A percentile compares a stretch with the other conserved stretches of the same genome.
Evolutionary conservation across 345 rosid genomes (phyloP).

Genomic region (Salix dunnii): DNA sequence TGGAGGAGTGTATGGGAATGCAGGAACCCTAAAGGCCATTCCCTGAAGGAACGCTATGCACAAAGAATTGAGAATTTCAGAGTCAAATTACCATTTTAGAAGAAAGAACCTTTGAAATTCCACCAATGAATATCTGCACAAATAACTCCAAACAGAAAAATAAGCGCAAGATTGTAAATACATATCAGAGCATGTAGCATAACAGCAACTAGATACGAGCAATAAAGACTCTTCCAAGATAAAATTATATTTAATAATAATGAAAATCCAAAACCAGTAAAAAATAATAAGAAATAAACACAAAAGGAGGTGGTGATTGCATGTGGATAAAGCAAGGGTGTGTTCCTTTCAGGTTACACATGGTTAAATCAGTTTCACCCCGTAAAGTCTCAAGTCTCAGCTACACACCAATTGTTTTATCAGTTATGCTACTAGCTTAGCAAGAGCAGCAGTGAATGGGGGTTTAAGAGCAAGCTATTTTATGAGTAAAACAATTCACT

Average conservation of each 20-base stretch:
- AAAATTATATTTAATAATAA: not conserved
- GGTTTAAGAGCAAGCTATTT: not conserved
- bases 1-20: not conserved
- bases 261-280: not conserved
- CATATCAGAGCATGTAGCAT: not conserved
- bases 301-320: not conserved
- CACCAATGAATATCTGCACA: constrained; percentile 86
- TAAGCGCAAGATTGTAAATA: not conserved
- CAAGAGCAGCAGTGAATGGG: not conserved
- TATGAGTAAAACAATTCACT: not conserved
- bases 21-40: constrained; percentile 5
- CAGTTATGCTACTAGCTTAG: not conserved
- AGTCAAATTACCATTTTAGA: constrained; percentile 69
- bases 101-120: constrained; percentile 66
- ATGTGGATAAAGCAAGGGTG: not conserved
- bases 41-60: not conserved
- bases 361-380: not conserved
- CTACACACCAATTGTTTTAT: not conserved
- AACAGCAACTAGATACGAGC: not conserved
- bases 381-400: not conserved
- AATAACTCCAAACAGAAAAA: not conserved
- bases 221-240: not conserved
- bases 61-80: constrained; percentile 1
- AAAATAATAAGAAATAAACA: not conserved
- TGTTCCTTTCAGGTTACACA: not conserved